These are phyloP conservation scores for Phytophthora kernoviae DNA, from an alignment of 352 stramenopile species.

Conservation along the genomic window DNA sequence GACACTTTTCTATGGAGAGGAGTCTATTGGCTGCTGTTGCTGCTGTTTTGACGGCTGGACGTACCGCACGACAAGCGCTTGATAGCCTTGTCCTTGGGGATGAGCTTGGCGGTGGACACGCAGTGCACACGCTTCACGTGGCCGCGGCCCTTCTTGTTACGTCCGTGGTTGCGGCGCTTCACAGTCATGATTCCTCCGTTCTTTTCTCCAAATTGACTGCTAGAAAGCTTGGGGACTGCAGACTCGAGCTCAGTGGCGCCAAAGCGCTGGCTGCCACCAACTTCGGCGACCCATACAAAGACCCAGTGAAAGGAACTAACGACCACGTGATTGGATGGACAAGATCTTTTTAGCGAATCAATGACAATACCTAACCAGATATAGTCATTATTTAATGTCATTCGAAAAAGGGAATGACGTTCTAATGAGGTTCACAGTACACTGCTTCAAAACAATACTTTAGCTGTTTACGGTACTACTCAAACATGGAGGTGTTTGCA, in stretches of 20 bases:
- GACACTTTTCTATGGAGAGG: too few species aligned
- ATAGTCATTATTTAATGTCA: too few species aligned
- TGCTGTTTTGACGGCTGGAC: constrained; percentile 21
- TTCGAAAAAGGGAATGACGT: too few species aligned
- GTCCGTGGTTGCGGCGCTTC: constrained; percentile 98
- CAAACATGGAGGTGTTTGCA: too few species aligned
- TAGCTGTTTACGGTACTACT: too few species aligned
- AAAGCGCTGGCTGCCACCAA: constrained; percentile 59
- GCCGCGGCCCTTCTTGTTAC: constrained; percentile 99
- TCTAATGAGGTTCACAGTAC: too few species aligned
- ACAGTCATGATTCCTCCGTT: constrained; percentile 96
- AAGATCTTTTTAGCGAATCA: constrained; percentile 28
- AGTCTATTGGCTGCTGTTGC: background rate
- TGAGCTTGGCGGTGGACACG: constrained; percentile 98
- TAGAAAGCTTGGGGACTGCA: constrained; percentile 1
- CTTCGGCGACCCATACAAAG: constrained; percentile 43
- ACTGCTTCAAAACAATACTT: too few species aligned
- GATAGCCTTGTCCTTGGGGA: constrained; percentile 97
- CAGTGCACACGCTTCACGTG: constrained; percentile 99
- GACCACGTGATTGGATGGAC: constrained; percentile 32
- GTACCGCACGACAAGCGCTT: constrained; percentile 93
- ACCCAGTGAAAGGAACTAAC: constrained; percentile 19
- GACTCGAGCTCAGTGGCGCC: constrained; percentile 20
- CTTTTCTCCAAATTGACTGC: constrained; percentile 88
- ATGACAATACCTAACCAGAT: too few species aligned